Base-by-base conservation (phyloP, 139 green algal species). In the Chlorella sp. region DNA sequence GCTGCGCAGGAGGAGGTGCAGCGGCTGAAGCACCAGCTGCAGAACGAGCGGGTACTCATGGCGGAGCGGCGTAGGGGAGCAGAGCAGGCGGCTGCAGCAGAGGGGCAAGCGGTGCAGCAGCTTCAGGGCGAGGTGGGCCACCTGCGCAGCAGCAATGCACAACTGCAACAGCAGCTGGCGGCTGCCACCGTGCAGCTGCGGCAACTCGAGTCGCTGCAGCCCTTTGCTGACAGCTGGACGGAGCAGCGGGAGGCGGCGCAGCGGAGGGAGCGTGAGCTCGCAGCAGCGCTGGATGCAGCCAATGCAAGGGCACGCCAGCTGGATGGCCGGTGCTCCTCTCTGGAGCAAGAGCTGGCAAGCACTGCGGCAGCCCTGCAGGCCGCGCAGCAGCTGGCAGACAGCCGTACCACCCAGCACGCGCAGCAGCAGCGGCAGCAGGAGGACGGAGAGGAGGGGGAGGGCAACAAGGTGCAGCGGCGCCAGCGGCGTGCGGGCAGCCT, bases 101-200 rank as follows among this genome's bases (percentile, higher is more conserved):
- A 57, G 70, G 70, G 39, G 44, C 26, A 60, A 26, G 26, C 70
- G 13, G 21, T n/a, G 12, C 39, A 26, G 39, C 39, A 2, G 70
- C 39, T 28, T 39, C 38, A 23, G n/a, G 20, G 30, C 64, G 28
- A 32, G n/a, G 28, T 15, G 65, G 17, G 32, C 15, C 30, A 21
- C 39, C 70, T 16, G 38, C 26, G 75, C 56, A 30, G 73, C 73
- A n/a, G 73, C 73, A 71, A 82, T n/a, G 56, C 38, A 11, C 36
- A 82, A 13, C 60, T 71, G 25, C 76, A 51, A 34, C 26, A 65
- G 76, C 57, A 15, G 13, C 60, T 82, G 26, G 57, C 76, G 0
- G 38, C 57, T 7, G 57, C 76, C 1, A 39, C 73, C 23, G 34
- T 26, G 25, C 76, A 72, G 76, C 30, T 30, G 26, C 60, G 38